Evolutionary conservation across 345 rosid genomes (phyloP).

Genomic region (Rubroshorea leprosula): DNA sequence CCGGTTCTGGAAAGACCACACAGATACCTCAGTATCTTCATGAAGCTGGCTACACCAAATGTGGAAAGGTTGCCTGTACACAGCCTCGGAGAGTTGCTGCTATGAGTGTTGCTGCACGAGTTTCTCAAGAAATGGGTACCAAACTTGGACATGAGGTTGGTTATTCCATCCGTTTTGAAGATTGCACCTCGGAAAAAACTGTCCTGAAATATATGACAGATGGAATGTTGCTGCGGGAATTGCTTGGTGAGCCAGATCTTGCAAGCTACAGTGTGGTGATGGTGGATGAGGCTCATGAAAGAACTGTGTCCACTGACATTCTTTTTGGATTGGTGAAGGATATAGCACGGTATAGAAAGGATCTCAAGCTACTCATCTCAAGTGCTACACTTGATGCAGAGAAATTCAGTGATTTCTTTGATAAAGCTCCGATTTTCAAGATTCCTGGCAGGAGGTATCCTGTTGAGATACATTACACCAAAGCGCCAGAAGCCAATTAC

Average conservation of each 20-base stretch:
- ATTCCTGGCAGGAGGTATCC: not conserved
- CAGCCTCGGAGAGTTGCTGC: constrained; percentile 3
- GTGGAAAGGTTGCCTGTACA: not conserved
- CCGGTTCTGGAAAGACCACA: not conserved
- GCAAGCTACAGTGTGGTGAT: constrained; percentile 56
- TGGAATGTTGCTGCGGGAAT: constrained; percentile 59
- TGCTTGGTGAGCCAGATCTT: constrained; percentile 50
- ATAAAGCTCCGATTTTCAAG: not conserved
- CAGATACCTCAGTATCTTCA: not conserved
- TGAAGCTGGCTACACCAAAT: not conserved
- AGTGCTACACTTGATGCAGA: not conserved
- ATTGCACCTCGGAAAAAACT: constrained; percentile 58
- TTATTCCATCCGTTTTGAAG: constrained; percentile 62
- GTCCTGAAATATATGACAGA: constrained; percentile 57
- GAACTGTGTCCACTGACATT: constrained; percentile 59
- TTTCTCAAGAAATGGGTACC: constrained; percentile 27
- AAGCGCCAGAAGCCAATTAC: not conserved
- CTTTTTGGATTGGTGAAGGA: not conserved
- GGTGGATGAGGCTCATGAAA: constrained; percentile 74
- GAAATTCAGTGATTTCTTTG: not conserved
- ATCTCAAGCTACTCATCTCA: not conserved
- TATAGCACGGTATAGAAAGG: not conserved
- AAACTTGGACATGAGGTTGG: constrained; percentile 76
- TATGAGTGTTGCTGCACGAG: not conserved
- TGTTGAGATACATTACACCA: not conserved